phyloP scores from a whole-genome alignment of 2,329 filamentous ascomycete genomes.

The Hymenotorrendiella dingleyae region DNA sequence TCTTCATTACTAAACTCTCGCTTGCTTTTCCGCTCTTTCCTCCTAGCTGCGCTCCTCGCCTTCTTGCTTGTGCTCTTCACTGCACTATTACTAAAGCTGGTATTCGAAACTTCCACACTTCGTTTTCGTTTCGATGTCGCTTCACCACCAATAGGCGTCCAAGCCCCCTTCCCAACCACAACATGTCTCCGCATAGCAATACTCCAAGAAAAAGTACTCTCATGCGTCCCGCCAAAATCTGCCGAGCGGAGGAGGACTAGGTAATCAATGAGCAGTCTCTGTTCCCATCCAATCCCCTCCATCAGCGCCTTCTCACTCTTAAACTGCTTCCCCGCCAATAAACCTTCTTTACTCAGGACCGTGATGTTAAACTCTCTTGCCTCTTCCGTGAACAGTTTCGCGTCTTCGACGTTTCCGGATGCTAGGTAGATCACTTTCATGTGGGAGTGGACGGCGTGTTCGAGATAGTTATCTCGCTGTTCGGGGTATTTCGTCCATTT shows the following conservation, averaged over 20 bases:
- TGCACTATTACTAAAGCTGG: too few species aligned
- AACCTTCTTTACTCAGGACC: slow-evolving; percentile 37
- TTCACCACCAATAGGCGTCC: slow-evolving; percentile 7
- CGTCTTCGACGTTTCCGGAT: slow-evolving; percentile 33
- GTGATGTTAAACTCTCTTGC: slow-evolving; percentile 31
- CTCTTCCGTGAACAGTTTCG: slow-evolving; percentile 32
- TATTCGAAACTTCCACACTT: too few species aligned
- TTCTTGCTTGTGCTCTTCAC: background rate
- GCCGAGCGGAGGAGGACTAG: slow-evolving; percentile 39
- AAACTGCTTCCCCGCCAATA: slow-evolving; percentile 29
- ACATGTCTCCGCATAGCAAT: slow-evolving; percentile 37
- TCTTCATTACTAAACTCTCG: background rate
- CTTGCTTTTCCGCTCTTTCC: background rate
- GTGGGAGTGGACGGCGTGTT: slow-evolving; percentile 25
- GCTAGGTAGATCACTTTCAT: slow-evolving; percentile 36
- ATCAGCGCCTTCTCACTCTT: slow-evolving; percentile 29
- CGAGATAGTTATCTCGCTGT: slow-evolving; percentile 32
- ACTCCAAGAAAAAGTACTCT: slow-evolving; percentile 41
- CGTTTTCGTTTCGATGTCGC: background rate
- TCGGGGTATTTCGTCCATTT: slow-evolving; percentile 32
- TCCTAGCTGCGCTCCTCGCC: background rate
- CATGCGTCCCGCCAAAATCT: slow-evolving; percentile 36
- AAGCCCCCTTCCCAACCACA: slow-evolving; percentile 8
- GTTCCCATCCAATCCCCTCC: slow-evolving; percentile 37
- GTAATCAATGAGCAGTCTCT: slow-evolving; percentile 43